phyloP scores from a whole-genome alignment of 805 yeast genomes.

The Kodamaea lidongshanica region DNA sequence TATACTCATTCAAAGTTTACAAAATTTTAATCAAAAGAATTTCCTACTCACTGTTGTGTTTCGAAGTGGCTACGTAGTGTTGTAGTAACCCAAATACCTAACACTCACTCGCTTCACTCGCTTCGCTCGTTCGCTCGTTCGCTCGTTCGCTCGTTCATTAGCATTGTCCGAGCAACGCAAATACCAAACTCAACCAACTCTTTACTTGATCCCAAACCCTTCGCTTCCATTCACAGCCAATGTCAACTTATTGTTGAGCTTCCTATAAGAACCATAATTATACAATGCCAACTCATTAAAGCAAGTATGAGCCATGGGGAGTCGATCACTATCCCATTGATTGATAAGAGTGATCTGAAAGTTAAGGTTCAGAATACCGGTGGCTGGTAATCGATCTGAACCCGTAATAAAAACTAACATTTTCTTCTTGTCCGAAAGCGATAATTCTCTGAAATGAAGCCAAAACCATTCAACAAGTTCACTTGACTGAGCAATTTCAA shows the following conservation, averaged over 20 bases:
- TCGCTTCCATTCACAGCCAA: conserved; percentile 72
- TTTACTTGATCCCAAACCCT: conserved; percentile 74
- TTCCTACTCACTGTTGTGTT: no score
- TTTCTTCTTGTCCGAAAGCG: conserved; percentile 47
- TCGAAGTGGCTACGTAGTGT: no score
- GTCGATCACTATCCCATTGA: conserved; percentile 36
- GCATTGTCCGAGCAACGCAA: no score
- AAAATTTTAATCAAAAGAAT: no score
- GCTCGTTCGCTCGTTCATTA: no score
- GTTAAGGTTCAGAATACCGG: conserved; percentile 72
- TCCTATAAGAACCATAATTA: conserved; percentile 53
- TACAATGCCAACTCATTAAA: conserved; percentile 83
- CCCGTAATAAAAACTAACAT: conserved; percentile 80
- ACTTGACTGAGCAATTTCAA: conserved; percentile 32
- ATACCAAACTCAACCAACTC: no score
- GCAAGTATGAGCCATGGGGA: conserved; percentile 91
- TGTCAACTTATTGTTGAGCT: conserved; percentile 51
- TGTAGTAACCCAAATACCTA: no score
- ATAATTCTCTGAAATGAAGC: conserved; percentile 56
- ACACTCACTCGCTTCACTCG: no score
- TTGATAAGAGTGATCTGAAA: conserved; percentile 57
- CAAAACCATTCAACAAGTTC: conserved; percentile 74
- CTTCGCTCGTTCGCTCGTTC: no score
- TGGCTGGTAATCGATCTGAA: conserved; percentile 86
- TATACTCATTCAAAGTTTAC: no score